A percentile compares a stretch with the other conserved stretches of the same genome.
These are phyloP conservation scores for Salvia splendens DNA, from an alignment of 257 asterid species.

Conservation along the genomic window DNA sequence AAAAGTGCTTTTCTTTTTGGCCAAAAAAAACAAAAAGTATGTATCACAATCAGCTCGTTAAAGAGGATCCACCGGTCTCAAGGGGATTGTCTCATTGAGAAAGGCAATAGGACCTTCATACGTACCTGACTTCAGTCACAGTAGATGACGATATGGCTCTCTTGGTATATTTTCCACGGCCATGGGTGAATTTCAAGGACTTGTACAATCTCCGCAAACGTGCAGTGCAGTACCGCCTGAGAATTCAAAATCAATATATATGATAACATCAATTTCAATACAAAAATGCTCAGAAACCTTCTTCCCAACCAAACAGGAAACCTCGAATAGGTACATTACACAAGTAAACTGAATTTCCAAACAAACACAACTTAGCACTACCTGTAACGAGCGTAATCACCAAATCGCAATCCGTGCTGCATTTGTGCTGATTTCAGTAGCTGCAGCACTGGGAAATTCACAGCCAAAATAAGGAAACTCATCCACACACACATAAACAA, in stretches of 20 bases:
- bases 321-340: slow-evolving; percentile 1
- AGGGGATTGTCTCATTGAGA: neutral
- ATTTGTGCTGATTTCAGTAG: slow-evolving; percentile 91
- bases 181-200: slow-evolving; percentile 93
- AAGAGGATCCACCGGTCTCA: neutral
- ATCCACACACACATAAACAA: slow-evolving; percentile 1
- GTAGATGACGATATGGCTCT: slow-evolving; percentile 55
- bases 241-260: slow-evolving; percentile 21
- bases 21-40: neutral
- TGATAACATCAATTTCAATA: slow-evolving; percentile 2
- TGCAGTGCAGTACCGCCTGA: slow-evolving; percentile 94
- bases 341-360: neutral
- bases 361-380: slow-evolving; percentile 23
- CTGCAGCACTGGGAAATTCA: slow-evolving; percentile 68
- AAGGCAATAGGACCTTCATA: neutral
- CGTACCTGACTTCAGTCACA: slow-evolving; percentile 91
- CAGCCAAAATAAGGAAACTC: slow-evolving; percentile 25
- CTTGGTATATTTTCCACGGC: slow-evolving; percentile 89
- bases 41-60: neutral
- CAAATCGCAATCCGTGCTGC: slow-evolving; percentile 98
- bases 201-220: slow-evolving; percentile 87
- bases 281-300: slow-evolving; percentile 7
- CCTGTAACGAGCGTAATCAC: slow-evolving; percentile 95
- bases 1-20: neutral
- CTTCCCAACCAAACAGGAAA: slow-evolving; percentile 20